Evolutionary conservation across 2,329 filamentous ascomycete species (phyloP).

Genomic region (Knufia fluminis): DNA sequence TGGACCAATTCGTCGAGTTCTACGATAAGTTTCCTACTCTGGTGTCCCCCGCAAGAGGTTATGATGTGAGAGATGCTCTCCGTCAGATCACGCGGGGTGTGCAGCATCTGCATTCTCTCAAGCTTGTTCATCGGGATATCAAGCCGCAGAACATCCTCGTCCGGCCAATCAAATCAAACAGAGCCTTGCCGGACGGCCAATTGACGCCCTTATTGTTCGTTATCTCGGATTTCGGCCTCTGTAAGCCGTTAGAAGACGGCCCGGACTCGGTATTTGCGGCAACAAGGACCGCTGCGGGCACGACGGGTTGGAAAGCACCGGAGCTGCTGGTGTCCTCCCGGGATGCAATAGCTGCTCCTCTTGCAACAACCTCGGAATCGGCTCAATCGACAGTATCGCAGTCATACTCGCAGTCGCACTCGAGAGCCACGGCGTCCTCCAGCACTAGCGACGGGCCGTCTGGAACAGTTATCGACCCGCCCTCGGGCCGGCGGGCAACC

Average conservation of each 20-base stretch:
- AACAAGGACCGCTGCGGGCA: constrained; percentile 67
- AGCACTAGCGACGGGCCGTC: constrained; percentile 27
- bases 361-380: constrained; percentile 36
- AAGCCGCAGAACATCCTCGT: constrained; percentile 98
- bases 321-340: constrained; percentile 67
- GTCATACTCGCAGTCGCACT: constrained; percentile 3
- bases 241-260: constrained; percentile 82
- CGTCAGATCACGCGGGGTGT: constrained; percentile 86
- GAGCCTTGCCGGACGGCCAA: constrained; percentile 14
- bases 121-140: constrained; percentile 93
- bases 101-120: constrained; percentile 76
- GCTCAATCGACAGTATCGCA: too few relatives aligned
- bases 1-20: constrained; percentile 83
- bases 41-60: constrained; percentile 53
- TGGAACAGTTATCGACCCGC: constrained; percentile 45
- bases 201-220: constrained; percentile 65
- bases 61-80: constrained; percentile 68
- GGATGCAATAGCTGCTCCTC: constrained; percentile 26
- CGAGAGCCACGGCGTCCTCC: constrained; percentile 30
- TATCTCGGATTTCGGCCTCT: constrained; percentile 95
- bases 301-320: constrained; percentile 91
- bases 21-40: constrained; percentile 58
- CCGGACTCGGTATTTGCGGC: constrained; percentile 91
- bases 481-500: constrained; percentile 69
- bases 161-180: constrained; percentile 35